Percentiles rank a stretch among this genome's conserved stretches.
These are phyloP conservation scores for Saccharomycopsis fibuligera DNA, from an alignment of 805 yeast species.

Conservation along the genomic window DNA sequence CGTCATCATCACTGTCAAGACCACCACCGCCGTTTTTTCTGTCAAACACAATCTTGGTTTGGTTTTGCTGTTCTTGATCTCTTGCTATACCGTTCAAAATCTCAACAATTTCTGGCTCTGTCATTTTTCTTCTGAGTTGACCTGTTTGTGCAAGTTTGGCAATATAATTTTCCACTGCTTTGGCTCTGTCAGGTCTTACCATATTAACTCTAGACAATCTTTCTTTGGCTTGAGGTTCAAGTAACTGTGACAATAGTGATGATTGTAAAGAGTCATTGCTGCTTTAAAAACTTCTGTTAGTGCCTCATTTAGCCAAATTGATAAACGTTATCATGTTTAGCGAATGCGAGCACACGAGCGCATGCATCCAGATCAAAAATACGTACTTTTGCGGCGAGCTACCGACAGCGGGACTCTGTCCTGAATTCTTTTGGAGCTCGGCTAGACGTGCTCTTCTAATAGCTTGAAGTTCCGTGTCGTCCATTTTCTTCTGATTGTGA, in stretches of 20 bases:
- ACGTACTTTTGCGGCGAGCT: slow-evolving; percentile 17
- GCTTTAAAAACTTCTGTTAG: background rate
- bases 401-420: slow-evolving; percentile 25
- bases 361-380: too few species aligned
- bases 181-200: slow-evolving; percentile 88
- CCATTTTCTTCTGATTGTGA: slow-evolving; percentile 44
- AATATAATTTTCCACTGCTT: slow-evolving; percentile 77
- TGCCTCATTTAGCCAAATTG: too few species aligned
- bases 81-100: slow-evolving; percentile 77
- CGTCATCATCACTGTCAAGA: slow-evolving; percentile 33
- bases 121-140: slow-evolving; percentile 63
- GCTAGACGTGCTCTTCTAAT: slow-evolving; percentile 88
- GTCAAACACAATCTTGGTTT: slow-evolving; percentile 59
- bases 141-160: slow-evolving; percentile 71
- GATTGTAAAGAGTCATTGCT: slow-evolving; percentile 1
- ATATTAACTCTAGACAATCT: slow-evolving; percentile 78
- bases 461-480: slow-evolving; percentile 80
- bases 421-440: slow-evolving; percentile 62
- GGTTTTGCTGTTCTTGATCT: slow-evolving; percentile 57
- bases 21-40: slow-evolving; percentile 37
- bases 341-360: too few species aligned
- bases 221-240: slow-evolving; percentile 82
- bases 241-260: slow-evolving; percentile 42
- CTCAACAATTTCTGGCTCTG: slow-evolving; percentile 76
- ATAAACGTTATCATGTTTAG: too few species aligned